Evolutionary conservation across 2,329 filamentous ascomycete species (phyloP).

Genomic region (Pseudomassariella vexata): DNA sequence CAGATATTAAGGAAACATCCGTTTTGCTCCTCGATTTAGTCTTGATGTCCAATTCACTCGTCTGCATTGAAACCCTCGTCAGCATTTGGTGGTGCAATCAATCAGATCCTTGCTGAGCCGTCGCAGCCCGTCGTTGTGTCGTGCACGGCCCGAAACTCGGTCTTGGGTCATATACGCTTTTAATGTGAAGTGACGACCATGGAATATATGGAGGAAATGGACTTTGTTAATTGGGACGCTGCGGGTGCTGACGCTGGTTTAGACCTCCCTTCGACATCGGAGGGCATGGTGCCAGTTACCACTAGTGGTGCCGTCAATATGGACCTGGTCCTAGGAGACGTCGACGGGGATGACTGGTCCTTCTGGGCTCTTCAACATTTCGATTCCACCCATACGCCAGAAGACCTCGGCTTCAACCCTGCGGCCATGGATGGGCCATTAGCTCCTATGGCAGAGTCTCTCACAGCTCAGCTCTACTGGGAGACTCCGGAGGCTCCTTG

Average conservation of each 20-base stretch:
- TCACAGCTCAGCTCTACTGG: slow-evolving; percentile 29
- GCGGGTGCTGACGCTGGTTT: slow-evolving; percentile 27
- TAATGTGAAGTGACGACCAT: slow-evolving; percentile 32
- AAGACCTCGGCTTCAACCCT: slow-evolving; percentile 23
- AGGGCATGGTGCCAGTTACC: slow-evolving; percentile 19
- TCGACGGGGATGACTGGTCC: slow-evolving; percentile 54
- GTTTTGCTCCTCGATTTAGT: too few relatives aligned
- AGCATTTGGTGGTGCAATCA: too few relatives aligned
- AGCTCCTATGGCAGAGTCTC: slow-evolving; percentile 20
- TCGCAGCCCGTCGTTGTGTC: not conserved
- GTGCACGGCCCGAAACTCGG: not conserved
- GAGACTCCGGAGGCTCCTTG: slow-evolving; percentile 44
- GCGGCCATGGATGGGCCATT: slow-evolving; percentile 23
- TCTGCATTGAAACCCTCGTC: too few relatives aligned
- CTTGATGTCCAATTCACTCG: too few relatives aligned
- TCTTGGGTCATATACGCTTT: slow-evolving; percentile 8
- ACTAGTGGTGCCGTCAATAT: slow-evolving; percentile 29
- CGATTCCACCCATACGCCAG: slow-evolving; percentile 34
- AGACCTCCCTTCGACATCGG: slow-evolving; percentile 26
- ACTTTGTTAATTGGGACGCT: slow-evolving; percentile 57
- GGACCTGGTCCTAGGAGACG: slow-evolving; percentile 49
- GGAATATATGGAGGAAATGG: slow-evolving; percentile 50
- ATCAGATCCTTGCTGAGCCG: slow-evolving; percentile 1
- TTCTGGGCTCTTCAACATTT: slow-evolving; percentile 56
- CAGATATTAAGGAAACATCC: too few relatives aligned